phyloP scores from a whole-genome alignment of 805 yeast species.

The Spathaspora gorwiae region DNA sequence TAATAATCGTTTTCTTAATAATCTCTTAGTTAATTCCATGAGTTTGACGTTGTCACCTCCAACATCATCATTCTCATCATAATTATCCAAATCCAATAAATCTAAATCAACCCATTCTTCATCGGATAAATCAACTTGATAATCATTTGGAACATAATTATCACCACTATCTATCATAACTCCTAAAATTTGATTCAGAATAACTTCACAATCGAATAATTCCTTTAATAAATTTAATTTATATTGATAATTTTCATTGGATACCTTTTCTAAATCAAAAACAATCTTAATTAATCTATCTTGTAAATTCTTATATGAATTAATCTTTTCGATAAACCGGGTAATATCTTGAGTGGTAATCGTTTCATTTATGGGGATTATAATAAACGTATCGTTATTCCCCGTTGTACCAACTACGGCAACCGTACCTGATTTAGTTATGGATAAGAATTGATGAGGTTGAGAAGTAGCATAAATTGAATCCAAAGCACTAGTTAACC shows the following conservation, averaged over 20 bases:
- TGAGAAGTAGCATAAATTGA: constrained; percentile 42
- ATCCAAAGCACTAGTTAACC: constrained; percentile 37
- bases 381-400: constrained; percentile 45
- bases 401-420: constrained; percentile 49
- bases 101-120: constrained; percentile 2
- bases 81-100: neutral
- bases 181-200: constrained; percentile 24
- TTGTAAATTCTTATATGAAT: constrained; percentile 12
- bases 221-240: constrained; percentile 9
- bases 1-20: constrained; percentile 10
- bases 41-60: constrained; percentile 1
- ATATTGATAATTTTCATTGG: constrained; percentile 11
- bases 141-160: constrained; percentile 17
- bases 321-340: constrained; percentile 10
- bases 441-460: constrained; percentile 45
- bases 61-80: constrained; percentile 1
- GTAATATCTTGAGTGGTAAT: constrained; percentile 12
- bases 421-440: constrained; percentile 45
- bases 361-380: constrained; percentile 23
- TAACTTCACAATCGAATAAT: constrained; percentile 12
- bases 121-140: constrained; percentile 5
- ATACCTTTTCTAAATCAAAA: constrained; percentile 24
- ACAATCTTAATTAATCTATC: constrained; percentile 18
- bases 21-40: constrained; percentile 10
- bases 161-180: constrained; percentile 40